phyloP scores from a whole-genome alignment of 768 basidiomycete genomes.

The Xerocomus brunneocitrinus region DNA sequence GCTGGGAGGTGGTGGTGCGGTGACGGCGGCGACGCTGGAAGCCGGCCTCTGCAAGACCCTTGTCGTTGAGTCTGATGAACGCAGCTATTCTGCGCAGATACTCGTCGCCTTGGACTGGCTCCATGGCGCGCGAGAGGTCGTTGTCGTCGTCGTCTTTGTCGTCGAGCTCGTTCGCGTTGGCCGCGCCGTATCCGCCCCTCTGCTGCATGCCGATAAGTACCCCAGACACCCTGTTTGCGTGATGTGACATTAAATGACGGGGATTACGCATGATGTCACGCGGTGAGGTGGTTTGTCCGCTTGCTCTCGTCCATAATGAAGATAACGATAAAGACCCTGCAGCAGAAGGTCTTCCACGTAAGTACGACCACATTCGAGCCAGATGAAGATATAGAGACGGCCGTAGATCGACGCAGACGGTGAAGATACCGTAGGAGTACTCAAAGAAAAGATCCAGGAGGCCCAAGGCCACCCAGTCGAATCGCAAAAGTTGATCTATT shows the following conservation, averaged over 20 bases:
- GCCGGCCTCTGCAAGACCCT: conserved; percentile 63
- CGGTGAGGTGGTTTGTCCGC: background rate
- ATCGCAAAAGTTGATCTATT: conserved; percentile 90
- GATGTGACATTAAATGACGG: conserved; percentile 19
- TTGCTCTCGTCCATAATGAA: conserved; percentile 55
- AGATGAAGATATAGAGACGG: background rate
- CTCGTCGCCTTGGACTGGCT: conserved; percentile 64
- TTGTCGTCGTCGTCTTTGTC: conserved; percentile 16
- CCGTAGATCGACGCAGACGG: conserved; percentile 71
- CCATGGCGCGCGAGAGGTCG: conserved; percentile 31
- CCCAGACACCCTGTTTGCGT: conserved; percentile 18
- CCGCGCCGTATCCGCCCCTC: conserved; percentile 19
- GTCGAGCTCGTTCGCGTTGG: conserved; percentile 4
- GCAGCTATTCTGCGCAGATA: conserved; percentile 66
- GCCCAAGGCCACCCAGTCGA: conserved; percentile 69
- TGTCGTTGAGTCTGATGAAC: conserved; percentile 72
- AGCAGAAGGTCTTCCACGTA: conserved; percentile 88
- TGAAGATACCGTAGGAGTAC: conserved; percentile 63
- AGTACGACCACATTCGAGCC: conserved; percentile 1
- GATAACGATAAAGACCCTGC: conserved; percentile 92
- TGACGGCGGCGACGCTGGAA: conserved; percentile 46
- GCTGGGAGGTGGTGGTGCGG: conserved; percentile 26
- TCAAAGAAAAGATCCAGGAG: conserved; percentile 83
- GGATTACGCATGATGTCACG: conserved; percentile 23
- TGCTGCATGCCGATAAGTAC: conserved; percentile 18